Conservation (phyloP, 1,284 basidiomycete genomes). For the Apiotrichum montevideense region DNA sequence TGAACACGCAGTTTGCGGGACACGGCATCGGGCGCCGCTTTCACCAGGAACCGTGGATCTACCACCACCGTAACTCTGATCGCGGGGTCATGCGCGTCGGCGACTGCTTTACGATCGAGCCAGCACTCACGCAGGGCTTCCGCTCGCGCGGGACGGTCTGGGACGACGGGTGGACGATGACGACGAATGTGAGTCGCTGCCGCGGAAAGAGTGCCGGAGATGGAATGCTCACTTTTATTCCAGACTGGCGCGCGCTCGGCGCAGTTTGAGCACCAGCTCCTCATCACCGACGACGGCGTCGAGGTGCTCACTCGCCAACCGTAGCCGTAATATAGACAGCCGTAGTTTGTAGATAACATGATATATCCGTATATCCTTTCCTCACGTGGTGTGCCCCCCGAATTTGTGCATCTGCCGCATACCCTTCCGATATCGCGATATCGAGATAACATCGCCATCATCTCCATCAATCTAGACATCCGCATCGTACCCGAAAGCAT, state of each 20-base stretch:
- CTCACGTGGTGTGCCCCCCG: too few relatives aligned
- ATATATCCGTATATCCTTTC: too few relatives aligned
- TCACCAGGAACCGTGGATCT: conserved; percentile 76
- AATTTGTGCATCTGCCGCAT: too few relatives aligned
- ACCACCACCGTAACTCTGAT: conserved; percentile 70
- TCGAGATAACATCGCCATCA: too few relatives aligned
- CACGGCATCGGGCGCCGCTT: conserved; percentile 83
- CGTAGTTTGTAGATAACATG: too few relatives aligned
- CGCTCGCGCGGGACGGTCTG: conserved; percentile 65
- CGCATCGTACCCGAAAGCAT: too few relatives aligned
- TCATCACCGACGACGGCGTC: conserved; percentile 67
- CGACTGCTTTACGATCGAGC: conserved; percentile 87
- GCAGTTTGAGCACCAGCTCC: conserved; percentile 79
- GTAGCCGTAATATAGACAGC: not conserved
- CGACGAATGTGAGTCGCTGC: conserved; percentile 58
- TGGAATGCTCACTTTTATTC: too few relatives aligned
- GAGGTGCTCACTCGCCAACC: conserved; percentile 55
- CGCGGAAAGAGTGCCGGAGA: too few relatives aligned
- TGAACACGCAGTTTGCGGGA: conserved; percentile 60
- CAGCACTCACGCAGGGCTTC: conserved; percentile 66
- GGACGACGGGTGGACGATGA: conserved; percentile 82
- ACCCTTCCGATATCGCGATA: too few relatives aligned
- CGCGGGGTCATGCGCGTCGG: conserved; percentile 71
- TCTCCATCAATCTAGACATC: too few relatives aligned
- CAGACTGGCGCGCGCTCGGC: conserved; percentile 64